A percentile compares a stretch with the other conserved stretches of the same genome.
Evolutionary conservation across 208 protist genomes (phyloP).

Genomic region (Acanthamoeba culbertsoni): DNA sequence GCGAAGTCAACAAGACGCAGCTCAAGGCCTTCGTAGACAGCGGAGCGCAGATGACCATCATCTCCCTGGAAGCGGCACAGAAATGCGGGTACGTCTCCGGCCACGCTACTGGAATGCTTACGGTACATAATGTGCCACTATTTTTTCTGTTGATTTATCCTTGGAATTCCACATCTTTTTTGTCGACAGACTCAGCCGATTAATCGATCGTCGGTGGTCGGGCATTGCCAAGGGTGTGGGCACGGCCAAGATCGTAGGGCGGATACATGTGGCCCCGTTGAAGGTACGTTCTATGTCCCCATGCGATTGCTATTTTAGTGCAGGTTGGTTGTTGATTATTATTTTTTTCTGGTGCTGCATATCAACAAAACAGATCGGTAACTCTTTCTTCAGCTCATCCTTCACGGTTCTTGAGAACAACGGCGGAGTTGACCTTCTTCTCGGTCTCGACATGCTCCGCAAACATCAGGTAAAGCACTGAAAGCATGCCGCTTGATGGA

Average conservation of each 20-base stretch:
- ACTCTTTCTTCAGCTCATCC: constrained; percentile 85
- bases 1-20: constrained; percentile 87
- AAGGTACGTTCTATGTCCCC: constrained; percentile 51
- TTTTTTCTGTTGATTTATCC: neutral
- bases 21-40: constrained; percentile 95
- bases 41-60: constrained; percentile 85
- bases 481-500: too few relatives aligned
- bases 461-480: constrained; percentile 83
- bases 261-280: constrained; percentile 88
- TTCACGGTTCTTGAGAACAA: constrained; percentile 90
- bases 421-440: constrained; percentile 90
- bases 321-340: neutral
- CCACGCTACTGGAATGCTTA: too few relatives aligned
- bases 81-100: constrained; percentile 79
- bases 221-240: constrained; percentile 92
- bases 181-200: constrained; percentile 80
- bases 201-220: constrained; percentile 88
- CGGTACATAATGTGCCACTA: too few relatives aligned
- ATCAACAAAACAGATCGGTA: constrained; percentile 81
- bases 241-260: constrained; percentile 88
- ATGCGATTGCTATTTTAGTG: neutral
- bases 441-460: constrained; percentile 94
- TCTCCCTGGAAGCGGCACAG: constrained; percentile 86
- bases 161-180: neutral
- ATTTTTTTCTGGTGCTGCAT: neutral